Base-by-base conservation (phyloP, 257 asterid genomes). In the Capsicum rhomboideum region DNA sequence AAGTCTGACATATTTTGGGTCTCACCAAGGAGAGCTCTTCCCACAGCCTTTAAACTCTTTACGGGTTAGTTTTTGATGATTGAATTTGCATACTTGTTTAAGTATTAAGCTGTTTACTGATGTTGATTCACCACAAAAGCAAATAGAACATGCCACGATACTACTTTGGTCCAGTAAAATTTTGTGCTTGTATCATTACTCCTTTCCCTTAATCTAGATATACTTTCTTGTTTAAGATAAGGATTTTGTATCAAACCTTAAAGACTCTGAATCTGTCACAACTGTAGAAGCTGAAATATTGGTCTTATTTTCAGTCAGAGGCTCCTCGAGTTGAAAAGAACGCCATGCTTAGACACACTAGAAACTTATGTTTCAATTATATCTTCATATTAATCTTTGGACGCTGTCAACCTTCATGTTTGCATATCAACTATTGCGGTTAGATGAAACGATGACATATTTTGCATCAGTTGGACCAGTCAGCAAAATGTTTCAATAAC, bases 31-130 rank as follows among this genome's bases (percentile, higher is more conserved):
- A 87, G 93, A 86, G 18, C 34, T 40, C 87, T 90, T 52, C 93
- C 93, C 17, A 86, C 83, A 63, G 85, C 91, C 58, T 90, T 89
- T 88, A 97, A 91, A 90, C 86, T 97, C 86, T 97, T 95, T 85
- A 91, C 98, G 7, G 98, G 98, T 97, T 68, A 89, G 98, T 92
- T 75, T 64, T 83, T 16, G 37, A 67, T 29, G 21, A 82, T 18
- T 50, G n/a, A 77, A 77, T 26, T 77, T 4, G 1, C 81, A 16
- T 49, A 1, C 81, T 77, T 66, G 79, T 67, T 31, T 4, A 50
- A 12, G 6, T 49, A 17, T 28, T 23, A n/a, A 42, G 34, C n/a
- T 23, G 23, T 74, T 44, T 83, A 64, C 78, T 20, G 82, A 68
- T 68, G 61, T 50, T 77, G 56, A 77, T 50, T 52, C 26, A 23